Evolutionary conservation across 2,329 filamentous ascomycete genomes (phyloP), one percentile per base, ranked within the genome.

Genomic region (Nannizzia gypsea): DNA sequence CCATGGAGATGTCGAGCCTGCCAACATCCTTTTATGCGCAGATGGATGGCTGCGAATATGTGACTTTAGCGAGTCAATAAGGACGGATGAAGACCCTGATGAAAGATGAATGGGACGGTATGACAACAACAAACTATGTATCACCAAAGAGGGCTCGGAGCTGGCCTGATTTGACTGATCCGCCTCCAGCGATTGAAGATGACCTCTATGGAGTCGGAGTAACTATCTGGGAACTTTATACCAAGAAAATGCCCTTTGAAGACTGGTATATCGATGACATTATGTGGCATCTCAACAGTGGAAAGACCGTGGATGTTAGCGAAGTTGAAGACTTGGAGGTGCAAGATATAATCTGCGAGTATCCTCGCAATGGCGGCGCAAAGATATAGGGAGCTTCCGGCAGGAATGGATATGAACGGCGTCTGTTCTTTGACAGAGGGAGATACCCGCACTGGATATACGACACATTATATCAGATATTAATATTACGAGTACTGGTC

Each of bases 181-280:
- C 59, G 28, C 56, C 61, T 34, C 61, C 52, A 52, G 56, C 56
- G 11, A 55, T 63, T 54, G 54, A 61, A 20, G 61, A 63, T 61
- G 54, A 60, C 38, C 54, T 59, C 15, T 60, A 61, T 44, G 34
- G 57, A 9, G 22, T 61, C 44, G 59, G 59, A 15, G 13, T 61
- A n/a, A 61, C 56, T 20, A 42, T 60, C 15, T 60, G 59, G 61
- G 54, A 60, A 40, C 54, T 63, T 26, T 63, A 57, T 36, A 61
- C 57, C 28, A 26, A 46, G 28, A 61, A 50, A 38, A 40, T 52
- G 15, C 36, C 62, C 1, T 63, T 61, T 50, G 48, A 61, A 26
- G 62, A 40, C 55, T 59, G 54, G 46, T 61, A 63, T 26, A 50
- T 36, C n/a, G 62, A 63, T 42, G 60, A 60, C 58, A 61, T 60